Base-by-base conservation (phyloP, 2,329 filamentous ascomycete genomes). In the Pseudohalonectria lignicola region DNA sequence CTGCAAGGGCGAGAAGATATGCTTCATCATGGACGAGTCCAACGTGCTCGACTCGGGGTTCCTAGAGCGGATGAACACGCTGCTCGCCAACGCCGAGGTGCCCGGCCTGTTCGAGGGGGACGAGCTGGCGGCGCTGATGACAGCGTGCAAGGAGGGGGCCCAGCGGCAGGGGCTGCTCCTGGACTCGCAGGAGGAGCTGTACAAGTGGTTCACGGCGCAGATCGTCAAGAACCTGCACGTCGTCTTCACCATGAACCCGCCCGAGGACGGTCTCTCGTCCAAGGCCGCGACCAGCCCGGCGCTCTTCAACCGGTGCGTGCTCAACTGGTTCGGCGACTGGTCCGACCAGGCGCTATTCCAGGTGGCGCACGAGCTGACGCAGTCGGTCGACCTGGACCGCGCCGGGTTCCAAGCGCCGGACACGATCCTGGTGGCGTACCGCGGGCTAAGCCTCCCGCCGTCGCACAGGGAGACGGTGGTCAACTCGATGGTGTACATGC, bases 241-340 rank as follows among this genome's bases (percentile, higher is more conserved):
- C 34, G 92, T 99, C 17, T 98, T 99, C 60, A 99, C 92, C 3
- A 99, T 99, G 92, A 99, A 99, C 60, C 92, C 92, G 12, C 93
- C 92, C 0, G 86, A 95, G 54, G 92, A 92, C 49, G 90, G 92
- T 1, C 66, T 99, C 8, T 92, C 86, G 2, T 94, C 87, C 23
- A 96, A 95, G 66, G 92, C 92, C 40, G 93, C 92, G 20, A 98
- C 93, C 3, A 95, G 87, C 73, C 92, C 92, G 43, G 92, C 92
- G 30, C 65, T 99, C 53, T 99, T 99, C 81, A 99, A 99, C 67
- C 82, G 92, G 71, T 99, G 92, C 56, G 92, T 99, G 35, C 80
- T 99, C 50, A 98, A 99, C 64, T 99, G 92, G 92, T 95, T 98
- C 57, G 92, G 92, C 47, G 92, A 99, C 63, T 99, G 92, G 92